Conservation (phyloP, 805 yeast species). For the Helenozyma baotianmanensis region DNA sequence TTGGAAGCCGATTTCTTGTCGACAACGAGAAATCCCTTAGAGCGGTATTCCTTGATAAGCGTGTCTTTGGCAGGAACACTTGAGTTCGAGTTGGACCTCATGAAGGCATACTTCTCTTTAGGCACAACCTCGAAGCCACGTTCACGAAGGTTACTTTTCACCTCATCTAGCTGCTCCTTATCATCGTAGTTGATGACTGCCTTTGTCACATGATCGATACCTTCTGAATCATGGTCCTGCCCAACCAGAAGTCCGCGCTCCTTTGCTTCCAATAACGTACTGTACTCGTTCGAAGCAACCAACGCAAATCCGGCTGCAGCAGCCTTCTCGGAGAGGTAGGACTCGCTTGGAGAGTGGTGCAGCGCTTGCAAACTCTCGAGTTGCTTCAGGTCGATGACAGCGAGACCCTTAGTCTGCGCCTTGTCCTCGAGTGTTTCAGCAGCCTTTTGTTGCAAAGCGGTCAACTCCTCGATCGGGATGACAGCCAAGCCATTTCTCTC, state of each 20-base stretch:
- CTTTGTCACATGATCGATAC: no score
- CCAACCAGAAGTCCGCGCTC: neutral
- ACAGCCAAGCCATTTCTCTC: slow-evolving; percentile 24
- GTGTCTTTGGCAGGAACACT: slow-evolving; percentile 1
- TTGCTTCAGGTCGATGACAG: slow-evolving; percentile 3
- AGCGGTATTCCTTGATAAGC: slow-evolving; percentile 1
- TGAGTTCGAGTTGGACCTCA: slow-evolving; percentile 1
- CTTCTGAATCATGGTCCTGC: no score
- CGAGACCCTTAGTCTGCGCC: slow-evolving; percentile 5
- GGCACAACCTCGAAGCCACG: slow-evolving; percentile 8
- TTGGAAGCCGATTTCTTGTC: neutral
- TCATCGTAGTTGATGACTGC: slow-evolving; percentile 4
- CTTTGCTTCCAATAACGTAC: slow-evolving; percentile 1
- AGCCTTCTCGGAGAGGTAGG: slow-evolving; percentile 1
- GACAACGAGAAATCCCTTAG: slow-evolving; percentile 2
- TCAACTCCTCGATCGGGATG: slow-evolving; percentile 22
- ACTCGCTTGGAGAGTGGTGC: slow-evolving; percentile 2
- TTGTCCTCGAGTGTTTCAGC: slow-evolving; percentile 6
- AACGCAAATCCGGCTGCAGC: slow-evolving; percentile 2
- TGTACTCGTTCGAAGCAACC: slow-evolving; percentile 3
- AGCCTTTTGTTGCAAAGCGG: slow-evolving; percentile 7
- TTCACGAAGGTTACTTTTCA: slow-evolving; percentile 3
- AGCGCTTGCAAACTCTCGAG: slow-evolving; percentile 2
- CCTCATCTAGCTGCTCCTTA: neutral
- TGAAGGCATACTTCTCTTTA: slow-evolving; percentile 2